Conservation (phyloP, 305 asterid species). For the Fraxinus platypoda region DNA sequence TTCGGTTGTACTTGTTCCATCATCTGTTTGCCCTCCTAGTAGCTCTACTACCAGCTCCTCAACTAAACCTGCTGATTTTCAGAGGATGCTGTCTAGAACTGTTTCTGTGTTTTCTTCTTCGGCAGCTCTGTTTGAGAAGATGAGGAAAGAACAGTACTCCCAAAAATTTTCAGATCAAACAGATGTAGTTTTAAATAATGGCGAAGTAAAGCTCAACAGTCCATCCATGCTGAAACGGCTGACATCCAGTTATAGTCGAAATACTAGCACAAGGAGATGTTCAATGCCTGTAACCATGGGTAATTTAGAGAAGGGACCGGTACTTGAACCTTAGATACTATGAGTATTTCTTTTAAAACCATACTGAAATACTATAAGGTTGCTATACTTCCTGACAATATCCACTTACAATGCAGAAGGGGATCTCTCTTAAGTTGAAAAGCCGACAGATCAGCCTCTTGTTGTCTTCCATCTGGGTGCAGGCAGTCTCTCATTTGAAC, state of each 20-base stretch:
- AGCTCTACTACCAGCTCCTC: conserved; percentile 29
- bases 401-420: conserved; percentile 46
- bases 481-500: conserved; percentile 60
- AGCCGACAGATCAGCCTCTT: conserved; percentile 66
- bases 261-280: conserved; percentile 39
- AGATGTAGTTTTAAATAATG: conserved; percentile 30
- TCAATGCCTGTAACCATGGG: conserved; percentile 39
- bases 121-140: conserved; percentile 63
- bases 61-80: conserved; percentile 36
- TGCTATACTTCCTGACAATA: conserved; percentile 21
- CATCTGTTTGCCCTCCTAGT: conserved; percentile 59
- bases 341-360: conserved; percentile 14
- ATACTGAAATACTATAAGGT: conserved; percentile 11
- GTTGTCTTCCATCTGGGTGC: conserved; percentile 84
- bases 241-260: conserved; percentile 58
- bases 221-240: conserved; percentile 56
- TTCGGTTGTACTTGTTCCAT: conserved; percentile 80
- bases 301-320: conserved; percentile 57
- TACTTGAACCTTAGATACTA: conserved; percentile 27
- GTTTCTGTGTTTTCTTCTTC: conserved; percentile 80
- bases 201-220: conserved; percentile 36
- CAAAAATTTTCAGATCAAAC: conserved; percentile 39
- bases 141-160: conserved; percentile 39
- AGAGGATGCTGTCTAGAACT: conserved; percentile 69
- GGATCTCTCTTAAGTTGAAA: conserved; percentile 66